Base-by-base conservation (phyloP, 441 rosid species). In the Dalechampia spathulata region DNA sequence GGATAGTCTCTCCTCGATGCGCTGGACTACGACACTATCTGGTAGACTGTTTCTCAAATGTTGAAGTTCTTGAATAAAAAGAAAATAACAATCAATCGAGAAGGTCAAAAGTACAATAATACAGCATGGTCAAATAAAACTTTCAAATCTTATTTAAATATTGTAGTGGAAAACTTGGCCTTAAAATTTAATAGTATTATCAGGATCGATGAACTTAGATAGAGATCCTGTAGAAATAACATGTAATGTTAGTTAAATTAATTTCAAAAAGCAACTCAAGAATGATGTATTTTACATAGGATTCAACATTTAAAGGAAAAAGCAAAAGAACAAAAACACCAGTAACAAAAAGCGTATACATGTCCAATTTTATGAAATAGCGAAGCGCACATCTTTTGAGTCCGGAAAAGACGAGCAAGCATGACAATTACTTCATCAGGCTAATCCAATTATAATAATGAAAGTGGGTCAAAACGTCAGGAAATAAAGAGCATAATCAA, bases 31-130 rank as follows among this genome's bases (percentile, higher is more conserved):
- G 44, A 92, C 96, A 72, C 51, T 66, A 72, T 89, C 99, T 15
- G 99, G 99, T 60, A 89, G 78, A 72, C 96, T 92, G 59, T 92
- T 86, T 58, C 89, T 84, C 83, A 92, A 72, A 57, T 89, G 97
- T 57, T 92, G 96, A 70, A 92, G 96, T 71, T 92, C 99, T 92
- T 43, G 51, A 48, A 34, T 57, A 49, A 11, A 22, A 62, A 61
- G 34, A 60, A 39, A 48, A 52, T 4, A 49, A 55, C 17, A 20
- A 34, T 9, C 12, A 27, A 11, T 16, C 12, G 0, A 13, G 26
- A 23, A 43, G 28, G 26, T 45, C n/a, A 57, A 48, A 19, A 34
- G 22, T 23, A 22, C 27, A 26, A 17, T 9, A 44, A 34, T 7
- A 57, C 3, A 4, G 34, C 1, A 44, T 39, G 30, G 52, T 10